These are phyloP conservation scores for Peribolospora baueri DNA, from an alignment of 768 basidiomycete genomes.

Conservation along the genomic window DNA sequence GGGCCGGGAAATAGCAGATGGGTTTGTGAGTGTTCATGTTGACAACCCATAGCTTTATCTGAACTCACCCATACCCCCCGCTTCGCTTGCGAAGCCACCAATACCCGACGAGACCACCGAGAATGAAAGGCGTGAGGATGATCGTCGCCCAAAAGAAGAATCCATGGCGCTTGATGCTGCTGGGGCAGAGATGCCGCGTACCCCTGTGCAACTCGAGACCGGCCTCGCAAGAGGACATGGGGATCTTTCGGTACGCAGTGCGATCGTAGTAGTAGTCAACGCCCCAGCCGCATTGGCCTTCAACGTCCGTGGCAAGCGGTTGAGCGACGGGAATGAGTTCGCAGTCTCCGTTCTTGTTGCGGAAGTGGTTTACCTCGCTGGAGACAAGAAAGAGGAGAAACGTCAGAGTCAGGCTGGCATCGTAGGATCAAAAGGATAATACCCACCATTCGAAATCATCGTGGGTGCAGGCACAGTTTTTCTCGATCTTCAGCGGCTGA, in stretches of 20 bases:
- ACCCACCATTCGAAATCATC: conserved; percentile 86
- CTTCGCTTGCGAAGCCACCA: conserved; percentile 63
- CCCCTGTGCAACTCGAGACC: conserved; percentile 62
- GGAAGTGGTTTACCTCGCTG: conserved; percentile 81
- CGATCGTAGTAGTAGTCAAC: conserved; percentile 82
- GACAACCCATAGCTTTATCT: neutral
- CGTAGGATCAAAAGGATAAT: neutral
- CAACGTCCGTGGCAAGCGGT: conserved; percentile 29
- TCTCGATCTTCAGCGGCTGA: conserved; percentile 31
- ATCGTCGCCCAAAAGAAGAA: conserved; percentile 65
- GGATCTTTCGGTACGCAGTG: conserved; percentile 72
- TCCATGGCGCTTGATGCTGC: conserved; percentile 39
- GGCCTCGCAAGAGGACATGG: conserved; percentile 63
- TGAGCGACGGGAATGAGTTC: conserved; percentile 46
- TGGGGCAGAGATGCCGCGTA: conserved; percentile 49
- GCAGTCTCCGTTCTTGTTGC: conserved; percentile 44
- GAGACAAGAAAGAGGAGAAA: neutral
- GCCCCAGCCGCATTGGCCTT: conserved; percentile 29
- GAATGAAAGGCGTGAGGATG: conserved; percentile 45
- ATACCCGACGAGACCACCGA: conserved; percentile 50
- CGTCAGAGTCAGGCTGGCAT: neutral
- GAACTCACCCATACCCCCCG: conserved; percentile 37
- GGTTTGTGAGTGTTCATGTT: conserved; percentile 1
- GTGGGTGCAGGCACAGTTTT: conserved; percentile 45
- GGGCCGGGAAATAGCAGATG: neutral